Conservation (phyloP, 1,284 basidiomycete species). For the Gastroboletus turbinatus region DNA sequence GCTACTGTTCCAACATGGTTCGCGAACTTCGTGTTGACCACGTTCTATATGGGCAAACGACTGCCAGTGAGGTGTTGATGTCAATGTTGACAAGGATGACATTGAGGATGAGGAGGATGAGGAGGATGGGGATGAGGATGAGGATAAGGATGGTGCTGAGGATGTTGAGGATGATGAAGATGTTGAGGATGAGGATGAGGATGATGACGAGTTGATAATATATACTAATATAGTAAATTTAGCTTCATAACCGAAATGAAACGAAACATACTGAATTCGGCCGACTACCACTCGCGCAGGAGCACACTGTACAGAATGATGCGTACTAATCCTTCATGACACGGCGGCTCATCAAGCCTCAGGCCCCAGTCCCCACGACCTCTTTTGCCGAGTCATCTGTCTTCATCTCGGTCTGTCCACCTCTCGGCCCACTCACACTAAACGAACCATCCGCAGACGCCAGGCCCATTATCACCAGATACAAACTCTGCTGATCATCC, state of each 20-base stretch:
- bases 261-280: no score
- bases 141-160: neutral
- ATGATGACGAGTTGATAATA: no score
- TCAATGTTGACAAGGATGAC: no score
- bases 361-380: neutral
- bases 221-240: no score
- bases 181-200: no score
- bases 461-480: constrained; percentile 35
- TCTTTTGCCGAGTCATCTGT: neutral
- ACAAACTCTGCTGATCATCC: constrained; percentile 46
- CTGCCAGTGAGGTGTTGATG: no score
- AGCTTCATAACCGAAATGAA: no score
- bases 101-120: neutral
- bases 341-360: neutral
- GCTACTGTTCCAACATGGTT: no score
- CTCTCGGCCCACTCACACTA: neutral
- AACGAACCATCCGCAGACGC: constrained; percentile 6
- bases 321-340: neutral
- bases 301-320: neutral
- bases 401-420: neutral
- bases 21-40: no score
- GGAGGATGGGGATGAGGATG: neutral
- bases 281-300: no score
- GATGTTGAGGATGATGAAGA: neutral
- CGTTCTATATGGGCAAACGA: no score